Percentiles rank a stretch among this genome's conserved stretches.
Evolutionary conservation across 257 asterid species (phyloP).

Genomic region (Solanum bulbocastanum): DNA sequence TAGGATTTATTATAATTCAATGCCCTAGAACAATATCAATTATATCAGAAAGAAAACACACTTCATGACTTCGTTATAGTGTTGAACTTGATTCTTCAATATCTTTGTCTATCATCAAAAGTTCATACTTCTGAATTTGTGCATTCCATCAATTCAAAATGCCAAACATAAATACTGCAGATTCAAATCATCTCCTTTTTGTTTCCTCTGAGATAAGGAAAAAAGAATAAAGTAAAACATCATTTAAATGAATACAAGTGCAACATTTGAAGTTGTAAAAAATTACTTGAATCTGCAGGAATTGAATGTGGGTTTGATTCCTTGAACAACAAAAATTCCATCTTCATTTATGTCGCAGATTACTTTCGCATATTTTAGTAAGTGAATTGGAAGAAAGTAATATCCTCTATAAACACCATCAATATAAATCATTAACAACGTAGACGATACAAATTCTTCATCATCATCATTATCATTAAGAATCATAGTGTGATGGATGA

Average conservation of each 20-base stretch:
- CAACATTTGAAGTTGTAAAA: not conserved
- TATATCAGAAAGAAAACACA: too few species aligned
- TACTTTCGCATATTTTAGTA: constrained; percentile 1
- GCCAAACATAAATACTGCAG: too few species aligned
- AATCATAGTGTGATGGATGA: too few species aligned
- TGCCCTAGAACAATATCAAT: too few species aligned
- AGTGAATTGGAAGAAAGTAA: not conserved
- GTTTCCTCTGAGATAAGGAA: not conserved
- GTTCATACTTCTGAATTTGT: not conserved
- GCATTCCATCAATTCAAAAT: too few species aligned
- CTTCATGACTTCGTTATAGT: too few species aligned
- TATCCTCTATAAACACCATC: not conserved
- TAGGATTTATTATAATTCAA: too few species aligned
- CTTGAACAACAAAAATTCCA: not conserved
- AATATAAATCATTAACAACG: not conserved
- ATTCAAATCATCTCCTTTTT: not conserved
- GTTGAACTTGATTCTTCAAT: too few species aligned
- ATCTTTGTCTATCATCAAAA: too few species aligned
- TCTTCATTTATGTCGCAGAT: not conserved
- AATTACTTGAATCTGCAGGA: not conserved
- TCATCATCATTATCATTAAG: not conserved
- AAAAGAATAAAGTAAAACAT: not conserved
- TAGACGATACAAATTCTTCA: too few species aligned
- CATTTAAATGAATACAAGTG: not conserved
- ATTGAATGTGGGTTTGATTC: not conserved